These are phyloP conservation scores for Stevia rebaudiana DNA, from an alignment of 140 eudicot species.

Conservation along the genomic window DNA sequence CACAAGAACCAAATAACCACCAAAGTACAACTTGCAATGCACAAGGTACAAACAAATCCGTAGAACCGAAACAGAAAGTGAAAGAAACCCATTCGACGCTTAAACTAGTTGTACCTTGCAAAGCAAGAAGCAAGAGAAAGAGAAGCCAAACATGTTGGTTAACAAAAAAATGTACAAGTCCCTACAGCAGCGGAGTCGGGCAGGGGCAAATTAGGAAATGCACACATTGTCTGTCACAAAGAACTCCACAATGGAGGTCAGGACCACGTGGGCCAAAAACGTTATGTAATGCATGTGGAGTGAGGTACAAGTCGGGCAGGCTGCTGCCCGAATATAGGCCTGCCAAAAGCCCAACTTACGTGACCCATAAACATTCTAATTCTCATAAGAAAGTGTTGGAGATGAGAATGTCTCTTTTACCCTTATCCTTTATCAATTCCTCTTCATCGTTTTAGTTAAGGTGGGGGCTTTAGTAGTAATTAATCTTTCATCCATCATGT, in stretches of 20 bases:
- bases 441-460: slow-evolving; percentile 12
- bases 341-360: slow-evolving; percentile 57
- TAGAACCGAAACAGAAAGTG: not conserved
- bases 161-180: slow-evolving; percentile 28
- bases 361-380: slow-evolving; percentile 44
- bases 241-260: slow-evolving; percentile 51
- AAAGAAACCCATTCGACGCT: slow-evolving; percentile 21
- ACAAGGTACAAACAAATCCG: slow-evolving; percentile 19
- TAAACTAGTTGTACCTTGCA: slow-evolving; percentile 39
- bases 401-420: slow-evolving; percentile 41
- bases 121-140: slow-evolving; percentile 52
- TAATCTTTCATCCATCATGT: slow-evolving; percentile 21
- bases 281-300: slow-evolving; percentile 66
- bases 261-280: slow-evolving; percentile 55
- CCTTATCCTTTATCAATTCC: slow-evolving; percentile 12
- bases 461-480: slow-evolving; percentile 22
- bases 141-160: slow-evolving; percentile 39
- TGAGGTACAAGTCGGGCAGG: slow-evolving; percentile 60
- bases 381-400: slow-evolving; percentile 55
- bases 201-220: slow-evolving; percentile 45
- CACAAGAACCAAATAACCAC: slow-evolving; percentile 23
- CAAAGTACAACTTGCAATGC: slow-evolving; percentile 24
- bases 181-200: slow-evolving; percentile 21
- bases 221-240: slow-evolving; percentile 44
- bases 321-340: slow-evolving; percentile 64